Base-by-base conservation (phyloP, 164 flowering plant genomes). In the Annona cherimola region DNA sequence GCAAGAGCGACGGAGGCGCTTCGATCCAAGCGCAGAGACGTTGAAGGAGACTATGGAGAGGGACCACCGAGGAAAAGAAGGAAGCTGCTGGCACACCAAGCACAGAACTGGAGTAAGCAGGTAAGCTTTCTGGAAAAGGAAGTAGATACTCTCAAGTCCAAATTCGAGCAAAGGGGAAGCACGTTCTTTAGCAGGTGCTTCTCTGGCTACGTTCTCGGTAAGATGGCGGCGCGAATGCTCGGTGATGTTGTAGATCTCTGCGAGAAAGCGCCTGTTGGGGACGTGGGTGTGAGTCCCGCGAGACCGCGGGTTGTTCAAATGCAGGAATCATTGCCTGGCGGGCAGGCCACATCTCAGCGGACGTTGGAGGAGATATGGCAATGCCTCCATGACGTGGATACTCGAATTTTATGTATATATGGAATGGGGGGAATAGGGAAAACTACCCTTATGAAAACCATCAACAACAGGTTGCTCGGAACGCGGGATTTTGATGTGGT, bases 171-270 rank as follows among this genome's bases (percentile, higher is more conserved):
- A 62, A 45, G 45, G 19, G 55, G 43, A 39, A 71, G 69, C 42
- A 5, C 40, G 8, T 1, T 66, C 7, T 40, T 68, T 45, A 19
- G 67, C 9, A 59, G 63, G 5, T 66, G 60, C 50, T 9, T 45
- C 44, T 72, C 79, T 2, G 60, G 61, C 42, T 79, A 79, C 67
- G 75, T 61, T 45, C 11, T 77, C 0, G 82, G 79, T 6, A 75
- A 73, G 60, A 65, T 4, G 45, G 74, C 71, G 0, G 42, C 18
- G 1, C 1, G 62, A 63, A 70, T 14, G 59, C 42, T 79, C 0
- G 42, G 8, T 3, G 66, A 0, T 3, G 71, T 68, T 20, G 18
- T 1, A 0, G 35, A 50, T 0, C 35, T 75, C 6, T 63, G 3
- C 42, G 26, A 4, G 40, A 45, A 57, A 44, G 73, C 76, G 1